Conservation (phyloP, 2,329 filamentous ascomycete species). For the Aurifilum marmelostoma region DNA sequence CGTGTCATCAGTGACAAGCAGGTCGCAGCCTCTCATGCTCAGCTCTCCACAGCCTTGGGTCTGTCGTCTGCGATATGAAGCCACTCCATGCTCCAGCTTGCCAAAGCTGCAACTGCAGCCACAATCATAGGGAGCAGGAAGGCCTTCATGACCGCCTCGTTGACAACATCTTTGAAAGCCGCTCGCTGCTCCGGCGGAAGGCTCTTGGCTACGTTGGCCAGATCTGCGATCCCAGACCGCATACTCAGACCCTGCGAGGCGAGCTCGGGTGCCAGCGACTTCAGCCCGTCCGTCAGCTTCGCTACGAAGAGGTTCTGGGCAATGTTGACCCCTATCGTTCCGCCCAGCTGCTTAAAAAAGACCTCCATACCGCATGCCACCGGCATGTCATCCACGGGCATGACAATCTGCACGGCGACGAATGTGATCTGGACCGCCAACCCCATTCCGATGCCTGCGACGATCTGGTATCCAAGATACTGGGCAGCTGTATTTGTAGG, state of each 20-base stretch:
- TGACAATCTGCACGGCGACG: slow-evolving; percentile 22
- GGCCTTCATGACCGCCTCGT: not conserved
- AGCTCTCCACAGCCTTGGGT: not conserved
- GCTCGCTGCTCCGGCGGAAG: not conserved
- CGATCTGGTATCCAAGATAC: slow-evolving; percentile 4
- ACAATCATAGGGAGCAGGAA: slow-evolving; percentile 9
- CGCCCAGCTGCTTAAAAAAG: slow-evolving; percentile 16
- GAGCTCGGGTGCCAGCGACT: not conserved
- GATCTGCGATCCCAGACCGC: not conserved
- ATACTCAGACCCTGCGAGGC: not conserved
- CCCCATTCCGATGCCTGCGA: slow-evolving; percentile 19
- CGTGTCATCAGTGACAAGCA: not conserved
- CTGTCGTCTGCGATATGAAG: slow-evolving; percentile 10
- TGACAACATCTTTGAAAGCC: slow-evolving; percentile 4
- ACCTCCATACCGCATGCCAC: slow-evolving; percentile 13
- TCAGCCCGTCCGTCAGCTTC: not conserved
- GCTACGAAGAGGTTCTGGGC: slow-evolving; percentile 14
- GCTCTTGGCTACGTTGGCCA: not conserved
- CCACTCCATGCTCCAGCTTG: slow-evolving; percentile 16
- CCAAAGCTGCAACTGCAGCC: slow-evolving; percentile 1
- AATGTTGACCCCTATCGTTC: slow-evolving; percentile 8
- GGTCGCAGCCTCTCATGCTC: not conserved
- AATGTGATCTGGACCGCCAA: slow-evolving; percentile 18
- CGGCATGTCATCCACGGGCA: slow-evolving; percentile 7
- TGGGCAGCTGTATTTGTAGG: not conserved